Conservation (phyloP, 805 yeast species). For the Candida silvicultrix region DNA sequence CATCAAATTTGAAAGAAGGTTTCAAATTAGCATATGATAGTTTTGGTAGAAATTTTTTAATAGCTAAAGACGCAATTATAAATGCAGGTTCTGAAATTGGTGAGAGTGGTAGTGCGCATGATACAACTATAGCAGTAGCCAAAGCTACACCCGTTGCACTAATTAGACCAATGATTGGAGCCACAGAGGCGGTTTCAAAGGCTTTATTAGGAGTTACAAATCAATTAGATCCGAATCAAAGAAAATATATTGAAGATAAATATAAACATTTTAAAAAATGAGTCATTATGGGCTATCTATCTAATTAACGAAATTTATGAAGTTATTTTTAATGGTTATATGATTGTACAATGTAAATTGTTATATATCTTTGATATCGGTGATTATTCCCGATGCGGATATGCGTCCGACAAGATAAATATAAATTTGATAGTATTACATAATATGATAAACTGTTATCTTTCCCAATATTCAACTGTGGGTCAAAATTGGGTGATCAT, state of each 20-base stretch:
- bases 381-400: background rate
- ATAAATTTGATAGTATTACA: background rate
- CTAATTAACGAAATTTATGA: background rate
- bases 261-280: constrained; percentile 34
- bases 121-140: constrained; percentile 60
- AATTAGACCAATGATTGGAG: constrained; percentile 83
- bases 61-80: constrained; percentile 59
- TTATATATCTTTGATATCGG: background rate
- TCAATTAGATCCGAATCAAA: constrained; percentile 63
- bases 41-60: constrained; percentile 56
- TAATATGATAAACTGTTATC: too few relatives aligned
- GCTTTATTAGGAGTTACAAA: constrained; percentile 80
- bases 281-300: background rate
- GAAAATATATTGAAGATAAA: constrained; percentile 56
- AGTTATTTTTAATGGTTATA: too few relatives aligned
- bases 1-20: constrained; percentile 65
- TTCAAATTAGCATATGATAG: constrained; percentile 68
- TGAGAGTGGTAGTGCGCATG: constrained; percentile 60
- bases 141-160: constrained; percentile 76
- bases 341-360: too few relatives aligned
- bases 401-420: background rate
- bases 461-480: too few relatives aligned
- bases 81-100: constrained; percentile 56
- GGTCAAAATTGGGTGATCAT: too few relatives aligned
- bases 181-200: constrained; percentile 83